Percentiles rank a stretch among this genome's conserved stretches.
Evolutionary conservation across 176 grass and related monocot genomes (phyloP).

Genomic region (Chrysopogon serrulatus): DNA sequence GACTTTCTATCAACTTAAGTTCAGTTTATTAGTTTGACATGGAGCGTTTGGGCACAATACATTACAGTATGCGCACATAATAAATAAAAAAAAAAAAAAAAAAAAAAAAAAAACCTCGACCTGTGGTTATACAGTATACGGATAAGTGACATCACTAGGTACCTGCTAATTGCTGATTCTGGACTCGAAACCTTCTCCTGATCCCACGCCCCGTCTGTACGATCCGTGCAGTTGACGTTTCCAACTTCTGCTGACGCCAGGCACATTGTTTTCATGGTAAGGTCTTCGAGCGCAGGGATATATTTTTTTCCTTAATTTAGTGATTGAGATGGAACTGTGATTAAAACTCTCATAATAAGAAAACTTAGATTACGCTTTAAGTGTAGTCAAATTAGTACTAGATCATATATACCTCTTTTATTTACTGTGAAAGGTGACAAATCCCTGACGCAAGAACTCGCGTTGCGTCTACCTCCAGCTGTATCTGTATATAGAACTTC

Average conservation of each 20-base stretch:
- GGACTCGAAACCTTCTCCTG: not conserved
- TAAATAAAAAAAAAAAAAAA: too few relatives aligned
- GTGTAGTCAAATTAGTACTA: not conserved
- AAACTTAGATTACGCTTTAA: not conserved
- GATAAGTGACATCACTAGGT: not conserved
- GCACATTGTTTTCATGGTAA: not conserved
- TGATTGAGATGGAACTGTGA: not conserved
- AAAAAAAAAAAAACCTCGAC: too few relatives aligned
- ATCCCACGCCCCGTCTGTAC: conserved; percentile 23
- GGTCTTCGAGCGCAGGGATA: not conserved
- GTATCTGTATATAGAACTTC: too few relatives aligned
- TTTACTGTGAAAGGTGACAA: too few relatives aligned
- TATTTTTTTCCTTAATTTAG: not conserved
- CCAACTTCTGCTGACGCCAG: not conserved
- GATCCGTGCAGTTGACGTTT: conserved; percentile 1
- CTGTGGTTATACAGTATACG: not conserved
- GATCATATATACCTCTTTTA: not conserved
- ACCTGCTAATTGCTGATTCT: not conserved
- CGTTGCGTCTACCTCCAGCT: too few relatives aligned
- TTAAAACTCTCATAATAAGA: not conserved
- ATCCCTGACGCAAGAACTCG: too few relatives aligned
- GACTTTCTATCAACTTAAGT: not conserved
- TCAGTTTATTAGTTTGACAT: not conserved
- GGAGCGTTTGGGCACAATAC: not conserved
- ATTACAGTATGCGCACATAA: not conserved